Base-by-base conservation (phyloP, 306 rosid genomes). In the Macrotyloma uniflorum region DNA sequence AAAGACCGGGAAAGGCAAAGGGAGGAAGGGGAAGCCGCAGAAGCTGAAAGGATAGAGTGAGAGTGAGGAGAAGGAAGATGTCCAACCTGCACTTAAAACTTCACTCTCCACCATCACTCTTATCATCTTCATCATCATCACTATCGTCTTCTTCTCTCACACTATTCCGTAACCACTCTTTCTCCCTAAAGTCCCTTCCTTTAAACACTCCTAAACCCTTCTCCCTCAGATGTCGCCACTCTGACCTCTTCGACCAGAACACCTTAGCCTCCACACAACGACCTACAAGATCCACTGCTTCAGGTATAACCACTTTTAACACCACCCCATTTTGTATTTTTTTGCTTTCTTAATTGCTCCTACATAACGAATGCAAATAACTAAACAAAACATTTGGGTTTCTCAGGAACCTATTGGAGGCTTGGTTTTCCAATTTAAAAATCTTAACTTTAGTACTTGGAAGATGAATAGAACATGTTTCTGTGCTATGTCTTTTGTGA, bases 221-320 rank as follows among this genome's bases (percentile, higher is more conserved):
- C 66, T 42, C 71, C 75, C 67, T 57, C 15, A 93, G 83, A 83
- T 93, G 93, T 55, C 90, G 89, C 72, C 87, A 86, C 70, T 89
- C 93, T 13, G 88, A 88, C 66, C 84, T 80, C 82, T 83, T 79
- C 45, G 88, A 88, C 42, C 91, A 76, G 57, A 84, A 82, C 71
- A 50, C 83, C 62, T 69, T 80, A 59, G 16, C 85, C 63, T 69
- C 63, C 23, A 7, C 78, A 6, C 14, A 59, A 4, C 51, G 72
- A 4, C 40, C 33, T 32, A 7, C 59, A 28, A 64, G 26, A n/a
- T 51, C 77, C 54, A 38, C 35, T 5, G 32, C 85, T 28, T 74
- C 88, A 83, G 97, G 98, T 91, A 67, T 23, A 19, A 11, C n/a
- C 12, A 7, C 28, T 7, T 26, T 23, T 81, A 13, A 53, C 24